These are phyloP conservation scores for Wickerhamomyces queroliae DNA, from an alignment of 805 yeast species.

Conservation along the genomic window DNA sequence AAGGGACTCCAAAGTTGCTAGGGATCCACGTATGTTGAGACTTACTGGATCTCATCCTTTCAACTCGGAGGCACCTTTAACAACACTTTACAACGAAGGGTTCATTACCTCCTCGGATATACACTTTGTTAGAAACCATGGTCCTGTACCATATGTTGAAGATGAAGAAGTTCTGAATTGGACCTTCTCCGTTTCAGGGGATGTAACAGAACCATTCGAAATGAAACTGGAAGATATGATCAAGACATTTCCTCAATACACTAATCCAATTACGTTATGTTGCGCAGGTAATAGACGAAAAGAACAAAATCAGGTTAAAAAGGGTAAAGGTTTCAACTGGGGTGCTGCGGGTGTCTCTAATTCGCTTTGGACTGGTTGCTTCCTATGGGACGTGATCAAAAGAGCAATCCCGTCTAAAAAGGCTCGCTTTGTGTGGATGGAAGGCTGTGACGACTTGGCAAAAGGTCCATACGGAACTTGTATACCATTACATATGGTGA, in stretches of 20 bases:
- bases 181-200: slow-evolving; percentile 24
- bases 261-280: slow-evolving; percentile 28
- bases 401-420: slow-evolving; percentile 22
- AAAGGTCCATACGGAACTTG: slow-evolving; percentile 30
- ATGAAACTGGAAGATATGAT: slow-evolving; percentile 21
- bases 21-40: slow-evolving; percentile 24
- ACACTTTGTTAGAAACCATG: slow-evolving; percentile 32
- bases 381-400: slow-evolving; percentile 23
- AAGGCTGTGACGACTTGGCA: slow-evolving; percentile 27
- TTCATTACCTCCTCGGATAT: slow-evolving; percentile 26
- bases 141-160: slow-evolving; percentile 23
- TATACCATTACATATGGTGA: slow-evolving; percentile 25
- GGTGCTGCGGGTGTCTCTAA: slow-evolving; percentile 30
- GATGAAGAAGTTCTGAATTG: slow-evolving; percentile 22
- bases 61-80: slow-evolving; percentile 27
- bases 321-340: slow-evolving; percentile 31
- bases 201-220: slow-evolving; percentile 24
- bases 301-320: slow-evolving; percentile 29
- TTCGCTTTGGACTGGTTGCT: slow-evolving; percentile 29
- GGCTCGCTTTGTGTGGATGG: slow-evolving; percentile 28
- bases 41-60: slow-evolving; percentile 31
- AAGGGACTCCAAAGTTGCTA: slow-evolving; percentile 24
- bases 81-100: slow-evolving; percentile 23
- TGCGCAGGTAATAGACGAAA: slow-evolving; percentile 32
- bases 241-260: slow-evolving; percentile 21